These are phyloP conservation scores for Apiotrichum akiyoshidainum DNA, from an alignment of 1,284 basidiomycete genomes.

Conservation along the genomic window DNA sequence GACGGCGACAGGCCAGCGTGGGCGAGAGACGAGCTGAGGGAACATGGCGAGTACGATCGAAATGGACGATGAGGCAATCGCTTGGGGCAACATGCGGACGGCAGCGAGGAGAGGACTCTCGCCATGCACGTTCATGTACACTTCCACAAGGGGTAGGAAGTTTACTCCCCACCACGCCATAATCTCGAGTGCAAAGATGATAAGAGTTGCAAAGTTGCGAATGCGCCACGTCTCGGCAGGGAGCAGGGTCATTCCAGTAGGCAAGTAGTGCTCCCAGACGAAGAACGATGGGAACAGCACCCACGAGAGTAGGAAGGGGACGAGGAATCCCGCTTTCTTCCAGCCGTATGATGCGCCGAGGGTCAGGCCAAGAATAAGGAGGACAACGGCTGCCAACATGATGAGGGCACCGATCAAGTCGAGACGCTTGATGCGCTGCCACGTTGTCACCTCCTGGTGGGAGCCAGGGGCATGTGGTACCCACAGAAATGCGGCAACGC, in stretches of 20 bases:
- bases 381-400: constrained; percentile 23
- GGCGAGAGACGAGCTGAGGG: constrained; percentile 14
- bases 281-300: constrained; percentile 31
- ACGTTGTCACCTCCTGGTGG: not conserved
- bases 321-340: constrained; percentile 24
- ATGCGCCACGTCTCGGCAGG: constrained; percentile 33
- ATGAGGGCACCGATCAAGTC: not conserved
- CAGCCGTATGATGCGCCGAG: constrained; percentile 30
- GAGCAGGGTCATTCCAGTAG: constrained; percentile 27
- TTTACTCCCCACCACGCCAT: constrained; percentile 28
- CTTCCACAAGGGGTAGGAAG: constrained; percentile 25
- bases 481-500: constrained; percentile 12
- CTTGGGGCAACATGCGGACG: constrained; percentile 28
- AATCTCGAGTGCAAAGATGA: constrained; percentile 25
- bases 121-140: constrained; percentile 16
- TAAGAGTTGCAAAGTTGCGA: constrained; percentile 31
- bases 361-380: constrained; percentile 32
- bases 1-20: constrained; percentile 24
- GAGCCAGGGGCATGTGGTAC: constrained; percentile 12
- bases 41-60: constrained; percentile 7
- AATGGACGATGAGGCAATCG: constrained; percentile 20
- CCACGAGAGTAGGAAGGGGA: constrained; percentile 24
- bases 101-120: constrained; percentile 26
- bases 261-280: constrained; percentile 30
- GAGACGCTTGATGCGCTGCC: too few relatives aligned